phyloP scores from a whole-genome alignment of 2,329 filamentous ascomycete genomes.

The Sclerotinia nivalis region DNA sequence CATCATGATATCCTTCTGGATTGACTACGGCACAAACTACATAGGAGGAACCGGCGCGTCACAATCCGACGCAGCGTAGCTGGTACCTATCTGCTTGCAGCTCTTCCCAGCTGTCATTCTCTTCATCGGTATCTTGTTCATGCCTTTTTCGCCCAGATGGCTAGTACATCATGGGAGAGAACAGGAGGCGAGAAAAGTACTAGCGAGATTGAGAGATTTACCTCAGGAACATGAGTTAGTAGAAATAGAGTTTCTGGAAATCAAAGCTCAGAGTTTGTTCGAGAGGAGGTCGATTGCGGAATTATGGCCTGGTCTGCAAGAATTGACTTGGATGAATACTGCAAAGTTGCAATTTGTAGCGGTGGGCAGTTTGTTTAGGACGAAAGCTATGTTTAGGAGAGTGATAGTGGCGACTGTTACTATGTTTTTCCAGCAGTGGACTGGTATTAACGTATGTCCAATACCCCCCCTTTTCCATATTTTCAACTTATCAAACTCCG shows the following conservation, averaged over 20 bases:
- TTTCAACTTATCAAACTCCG: not conserved
- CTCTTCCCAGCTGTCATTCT: constrained; percentile 66
- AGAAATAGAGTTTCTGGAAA: constrained; percentile 77
- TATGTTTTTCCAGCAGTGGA: constrained; percentile 62
- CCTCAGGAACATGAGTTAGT: constrained; percentile 65
- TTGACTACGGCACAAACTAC: constrained; percentile 64
- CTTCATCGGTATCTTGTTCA: constrained; percentile 71
- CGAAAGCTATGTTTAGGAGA: constrained; percentile 64
- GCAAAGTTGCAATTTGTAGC: constrained; percentile 70
- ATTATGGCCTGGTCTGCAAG: constrained; percentile 64
- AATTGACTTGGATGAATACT: constrained; percentile 61
- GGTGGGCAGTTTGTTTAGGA: constrained; percentile 64
- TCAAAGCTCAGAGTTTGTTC: constrained; percentile 76
- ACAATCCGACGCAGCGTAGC: constrained; percentile 71
- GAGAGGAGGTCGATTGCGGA: constrained; percentile 70
- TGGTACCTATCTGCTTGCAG: constrained; percentile 71
- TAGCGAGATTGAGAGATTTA: constrained; percentile 65
- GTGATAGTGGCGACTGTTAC: constrained; percentile 63
- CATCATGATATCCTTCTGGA: constrained; percentile 60
- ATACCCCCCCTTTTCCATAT: not conserved
- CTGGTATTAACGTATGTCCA: constrained; percentile 46
- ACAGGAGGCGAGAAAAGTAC: constrained; percentile 61
- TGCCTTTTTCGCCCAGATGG: constrained; percentile 79
- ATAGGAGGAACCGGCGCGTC: constrained; percentile 61
- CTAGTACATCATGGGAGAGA: constrained; percentile 70